phyloP scores from a whole-genome alignment of 2,329 filamentous ascomycete genomes.

The Pseudogymnoascus sp. region DNA sequence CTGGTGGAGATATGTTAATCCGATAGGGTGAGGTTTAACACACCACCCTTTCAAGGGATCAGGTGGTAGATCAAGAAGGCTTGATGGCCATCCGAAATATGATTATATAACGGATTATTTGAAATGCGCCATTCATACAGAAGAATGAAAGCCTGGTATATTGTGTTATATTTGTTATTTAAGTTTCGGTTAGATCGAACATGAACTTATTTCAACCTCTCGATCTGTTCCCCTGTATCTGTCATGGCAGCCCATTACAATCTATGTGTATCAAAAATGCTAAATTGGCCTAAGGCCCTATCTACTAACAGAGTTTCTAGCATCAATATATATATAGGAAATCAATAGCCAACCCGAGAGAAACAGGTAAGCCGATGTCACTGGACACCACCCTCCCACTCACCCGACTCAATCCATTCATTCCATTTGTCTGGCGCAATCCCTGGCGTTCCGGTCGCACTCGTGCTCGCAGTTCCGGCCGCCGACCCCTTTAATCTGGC shows the following conservation, averaged over 20 bases:
- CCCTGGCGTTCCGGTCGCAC: not conserved
- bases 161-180: not conserved
- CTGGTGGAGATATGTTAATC: not conserved
- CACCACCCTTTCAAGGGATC: not conserved
- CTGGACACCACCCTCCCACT: not conserved
- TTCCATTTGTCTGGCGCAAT: not conserved
- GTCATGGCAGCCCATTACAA: not conserved
- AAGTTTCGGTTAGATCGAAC: too few species aligned
- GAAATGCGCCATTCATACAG: not conserved
- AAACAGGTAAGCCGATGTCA: not conserved
- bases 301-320: not conserved
- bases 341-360: not conserved
- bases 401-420: not conserved
- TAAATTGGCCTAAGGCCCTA: not conserved
- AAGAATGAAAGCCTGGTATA: not conserved
- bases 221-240: not conserved
- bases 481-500: not conserved
- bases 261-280: not conserved
- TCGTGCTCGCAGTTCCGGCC: not conserved
- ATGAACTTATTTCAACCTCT: not conserved
- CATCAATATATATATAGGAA: not conserved
- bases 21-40: not conserved
- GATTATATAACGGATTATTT: not conserved
- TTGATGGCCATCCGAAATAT: not conserved
- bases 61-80: not conserved